phyloP scores from a whole-genome alignment of 2,329 filamentous ascomycete genomes.

The Phyllosticta citrichinensis region DNA sequence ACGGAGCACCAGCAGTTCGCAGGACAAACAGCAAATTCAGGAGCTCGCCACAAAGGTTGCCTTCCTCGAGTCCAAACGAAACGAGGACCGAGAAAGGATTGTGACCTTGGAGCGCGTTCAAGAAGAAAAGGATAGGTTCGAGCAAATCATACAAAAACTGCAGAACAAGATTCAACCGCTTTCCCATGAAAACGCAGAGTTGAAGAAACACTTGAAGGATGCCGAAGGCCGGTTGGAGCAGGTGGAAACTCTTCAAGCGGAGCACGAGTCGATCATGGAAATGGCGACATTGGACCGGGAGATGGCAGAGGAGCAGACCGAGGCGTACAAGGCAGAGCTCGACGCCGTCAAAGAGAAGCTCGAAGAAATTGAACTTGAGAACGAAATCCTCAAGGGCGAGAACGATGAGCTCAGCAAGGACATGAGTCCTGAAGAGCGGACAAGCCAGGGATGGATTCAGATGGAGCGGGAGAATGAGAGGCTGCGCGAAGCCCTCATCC shows the following conservation, averaged over 20 bases:
- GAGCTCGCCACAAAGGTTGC: constrained; percentile 81
- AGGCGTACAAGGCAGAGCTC: constrained; percentile 70
- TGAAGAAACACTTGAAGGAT: constrained; percentile 71
- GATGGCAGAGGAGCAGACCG: constrained; percentile 90
- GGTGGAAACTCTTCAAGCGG: constrained; percentile 65
- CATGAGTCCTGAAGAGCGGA: constrained; percentile 79
- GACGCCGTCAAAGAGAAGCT: constrained; percentile 64
- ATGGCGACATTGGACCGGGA: constrained; percentile 83
- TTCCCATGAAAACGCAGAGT: constrained; percentile 65
- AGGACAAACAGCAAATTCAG: constrained; percentile 55
- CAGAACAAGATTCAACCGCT: constrained; percentile 81
- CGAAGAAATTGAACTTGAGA: constrained; percentile 79
- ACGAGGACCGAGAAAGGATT: constrained; percentile 76
- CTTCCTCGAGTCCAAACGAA: constrained; percentile 75
- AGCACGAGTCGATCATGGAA: constrained; percentile 78
- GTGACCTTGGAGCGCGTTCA: constrained; percentile 69
- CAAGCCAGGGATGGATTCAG: constrained; percentile 79
- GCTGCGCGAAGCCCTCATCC: constrained; percentile 72
- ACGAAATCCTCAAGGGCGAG: constrained; percentile 79
- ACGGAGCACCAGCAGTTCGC: constrained; percentile 1
- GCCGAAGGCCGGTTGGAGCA: constrained; percentile 58
- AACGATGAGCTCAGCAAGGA: constrained; percentile 74
- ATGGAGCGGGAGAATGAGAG: constrained; percentile 87
- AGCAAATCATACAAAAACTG: constrained; percentile 79
- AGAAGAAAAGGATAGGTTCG: constrained; percentile 66